phyloP scores from a whole-genome alignment of 1,284 basidiomycete species.

The Papiliotrema nemorosa region DNA sequence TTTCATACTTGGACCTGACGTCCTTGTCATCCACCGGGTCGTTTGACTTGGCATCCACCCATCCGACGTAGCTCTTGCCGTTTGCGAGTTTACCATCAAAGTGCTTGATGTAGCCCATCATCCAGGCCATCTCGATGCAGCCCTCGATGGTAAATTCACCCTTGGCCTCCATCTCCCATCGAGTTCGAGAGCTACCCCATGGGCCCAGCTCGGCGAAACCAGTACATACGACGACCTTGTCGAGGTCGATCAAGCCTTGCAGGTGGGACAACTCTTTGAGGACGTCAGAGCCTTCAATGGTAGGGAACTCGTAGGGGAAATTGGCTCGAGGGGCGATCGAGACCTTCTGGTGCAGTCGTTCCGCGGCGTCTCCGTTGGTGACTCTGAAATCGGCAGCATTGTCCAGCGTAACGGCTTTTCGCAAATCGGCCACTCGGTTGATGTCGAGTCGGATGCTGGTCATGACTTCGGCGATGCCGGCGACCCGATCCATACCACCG shows the following conservation, averaged over 20 bases:
- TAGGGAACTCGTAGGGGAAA: slow-evolving; percentile 92
- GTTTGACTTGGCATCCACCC: slow-evolving; percentile 91
- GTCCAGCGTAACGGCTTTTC: slow-evolving; percentile 87
- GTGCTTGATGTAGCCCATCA: slow-evolving; percentile 98
- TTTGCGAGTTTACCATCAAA: slow-evolving; percentile 94
- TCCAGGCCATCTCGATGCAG: slow-evolving; percentile 98
- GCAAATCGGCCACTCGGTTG: slow-evolving; percentile 80
- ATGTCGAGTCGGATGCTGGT: slow-evolving; percentile 73
- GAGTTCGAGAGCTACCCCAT: slow-evolving; percentile 96
- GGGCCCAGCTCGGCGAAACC: slow-evolving; percentile 98
- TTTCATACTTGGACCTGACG: slow-evolving; percentile 87
- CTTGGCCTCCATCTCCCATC: slow-evolving; percentile 98
- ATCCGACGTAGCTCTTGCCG: slow-evolving; percentile 88
- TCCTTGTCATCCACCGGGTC: slow-evolving; percentile 99
- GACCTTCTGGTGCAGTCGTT: slow-evolving; percentile 87
- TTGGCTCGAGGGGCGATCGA: slow-evolving; percentile 93
- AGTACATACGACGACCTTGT: slow-evolving; percentile 92
- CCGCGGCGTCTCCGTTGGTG: slow-evolving; percentile 85
- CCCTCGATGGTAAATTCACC: slow-evolving; percentile 95
- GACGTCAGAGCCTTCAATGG: slow-evolving; percentile 63
- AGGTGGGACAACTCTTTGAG: slow-evolving; percentile 71
- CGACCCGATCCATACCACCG: slow-evolving; percentile 94
- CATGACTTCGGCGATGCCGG: slow-evolving; percentile 89
- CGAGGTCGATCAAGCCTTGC: slow-evolving; percentile 84
- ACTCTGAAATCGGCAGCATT: slow-evolving; percentile 93